These are phyloP conservation scores for Haemoproteus tartakovskyi DNA, from an alignment of 169 alveolate genomes.

Conservation along the genomic window DNA sequence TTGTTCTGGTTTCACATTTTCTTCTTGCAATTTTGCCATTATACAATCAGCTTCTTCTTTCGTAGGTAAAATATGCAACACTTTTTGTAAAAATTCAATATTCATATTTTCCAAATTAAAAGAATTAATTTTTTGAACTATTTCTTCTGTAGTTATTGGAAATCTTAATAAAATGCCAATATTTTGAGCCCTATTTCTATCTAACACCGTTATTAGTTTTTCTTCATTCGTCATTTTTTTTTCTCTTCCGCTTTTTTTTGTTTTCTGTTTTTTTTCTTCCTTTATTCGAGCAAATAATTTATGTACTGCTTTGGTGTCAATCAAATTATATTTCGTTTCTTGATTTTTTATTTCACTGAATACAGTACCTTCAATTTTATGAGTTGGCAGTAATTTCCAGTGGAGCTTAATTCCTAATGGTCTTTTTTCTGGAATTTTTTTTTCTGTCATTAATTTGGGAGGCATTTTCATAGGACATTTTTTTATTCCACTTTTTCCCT, in stretches of 20 bases:
- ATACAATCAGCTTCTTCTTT: slow-evolving; percentile 68
- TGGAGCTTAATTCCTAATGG: slow-evolving; percentile 63
- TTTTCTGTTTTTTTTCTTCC: slow-evolving; percentile 42
- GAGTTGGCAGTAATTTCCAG: slow-evolving; percentile 64
- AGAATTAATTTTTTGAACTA: slow-evolving; percentile 62
- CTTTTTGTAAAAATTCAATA: slow-evolving; percentile 41
- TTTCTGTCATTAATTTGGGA: slow-evolving; percentile 5
- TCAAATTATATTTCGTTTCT: slow-evolving; percentile 51
- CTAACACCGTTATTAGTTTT: slow-evolving; percentile 69
- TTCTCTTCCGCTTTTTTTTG: not conserved
- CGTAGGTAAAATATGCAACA: slow-evolving; percentile 60
- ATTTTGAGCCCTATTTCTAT: slow-evolving; percentile 75
- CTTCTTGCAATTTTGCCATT: slow-evolving; percentile 34
- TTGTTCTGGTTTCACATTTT: slow-evolving; percentile 31
- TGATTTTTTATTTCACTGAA: slow-evolving; percentile 58
- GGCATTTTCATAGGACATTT: slow-evolving; percentile 31
- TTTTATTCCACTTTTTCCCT: slow-evolving; percentile 21
- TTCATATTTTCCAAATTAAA: slow-evolving; percentile 56
- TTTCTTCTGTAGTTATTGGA: slow-evolving; percentile 68
- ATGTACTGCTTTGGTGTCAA: slow-evolving; percentile 61
- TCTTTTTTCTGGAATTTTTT: slow-evolving; percentile 48
- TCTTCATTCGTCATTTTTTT: slow-evolving; percentile 13
- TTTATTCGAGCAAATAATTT: slow-evolving; percentile 58
- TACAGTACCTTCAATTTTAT: slow-evolving; percentile 65
- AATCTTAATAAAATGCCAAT: slow-evolving; percentile 75